Evolutionary conservation across 306 rosid genomes (phyloP), one percentile per base, ranked within the genome.

Genomic region (Prunus padus): DNA sequence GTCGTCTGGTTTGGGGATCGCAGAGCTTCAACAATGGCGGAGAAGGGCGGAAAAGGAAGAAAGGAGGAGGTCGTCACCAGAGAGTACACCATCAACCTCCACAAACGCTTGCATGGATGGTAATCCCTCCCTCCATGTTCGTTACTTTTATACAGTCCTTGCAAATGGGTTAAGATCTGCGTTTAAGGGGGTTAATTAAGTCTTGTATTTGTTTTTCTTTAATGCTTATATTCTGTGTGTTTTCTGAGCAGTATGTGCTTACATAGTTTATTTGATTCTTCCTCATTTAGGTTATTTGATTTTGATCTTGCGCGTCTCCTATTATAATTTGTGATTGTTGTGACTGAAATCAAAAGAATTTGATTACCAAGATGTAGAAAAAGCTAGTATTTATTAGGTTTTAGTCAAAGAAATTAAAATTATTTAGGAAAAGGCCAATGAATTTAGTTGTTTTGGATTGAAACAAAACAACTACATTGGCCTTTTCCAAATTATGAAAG

Each of bases 31-130:
- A 70, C 25, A 74, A 85, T 85, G 86, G 89, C 28, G 71, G 84
- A 85, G 15, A 82, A 76, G 73, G 62, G 69, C 55, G 47, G 77
- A 0, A 85, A 76, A 57, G 84, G 82, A 22, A 72, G 84, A 22
- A 82, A 82, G 70, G 82, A 80, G 45, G 84, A 82, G 70, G 80
- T 85, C 12, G 84, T 72, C 15, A 85, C 81, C 65, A 76, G 84
- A 56, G 86, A 85, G 82, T 82, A 85, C 73, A 85, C 86, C 5
- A 18, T 85, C 84, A 85, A 85, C 76, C 82, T 85, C 66, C 88
- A 85, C 68, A 82, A 79, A 22, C 86, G 86, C 76, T 40, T 82
- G 68, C 88, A 82, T 72, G 88, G 84, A 76, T 85, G 82, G 84
- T 82, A 54, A 59, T 3, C 28, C 44, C 19, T 14, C 22, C 51